Evolutionary conservation across 345 rosid genomes (phyloP), one percentile per base, ranked within the genome.

Genomic region (Aegle marmelos): DNA sequence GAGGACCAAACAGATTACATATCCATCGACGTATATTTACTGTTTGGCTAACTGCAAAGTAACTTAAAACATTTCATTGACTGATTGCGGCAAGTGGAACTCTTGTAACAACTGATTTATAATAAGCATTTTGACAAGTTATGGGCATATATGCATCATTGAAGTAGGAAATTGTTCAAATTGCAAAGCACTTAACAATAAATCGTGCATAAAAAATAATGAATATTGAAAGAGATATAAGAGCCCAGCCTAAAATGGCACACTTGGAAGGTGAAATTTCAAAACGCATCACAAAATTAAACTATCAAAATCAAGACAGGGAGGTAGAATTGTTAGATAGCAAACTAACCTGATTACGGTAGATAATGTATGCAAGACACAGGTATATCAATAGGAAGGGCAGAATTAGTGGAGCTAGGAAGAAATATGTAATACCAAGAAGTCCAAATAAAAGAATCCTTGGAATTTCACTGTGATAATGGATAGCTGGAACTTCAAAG

Each of bases 321-420:
- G 53, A 41, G 57, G 45, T 25, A 68, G 39, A 72, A 28, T 41
- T 56, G 53, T 17, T 24, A 25, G 70, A 60, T 33, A 60, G 75
- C 60, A 22, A 16, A 81, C 83, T 78, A 41, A 95, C 99, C 98
- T 95, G 98, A 84, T 95, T 89, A 45, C 95, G 90, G 80, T 79
- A 95, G 83, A 93, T 84, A 76, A 95, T 83, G 83, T 90, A 95
- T 9, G 94, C 95, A 70, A 95, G 91, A 79, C 94, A 89, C 64
- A 95, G 87, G 88, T 93, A 95, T 39, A 91, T 66, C 83, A 95
- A 79, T 72, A 95, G 91, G 89, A 95, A 95, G 62, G 99, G 99
- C 79, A 95, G 92, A 60, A 95, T 95, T 72, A 95, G 65, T 8
- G 99, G 98, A 61, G 99, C 98, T 72, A 92, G 88, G 89, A 92